Evolutionary conservation across 1,284 basidiomycete species (phyloP), one percentile per base, ranked within the genome.

Genomic region (Irpex lacteus): DNA sequence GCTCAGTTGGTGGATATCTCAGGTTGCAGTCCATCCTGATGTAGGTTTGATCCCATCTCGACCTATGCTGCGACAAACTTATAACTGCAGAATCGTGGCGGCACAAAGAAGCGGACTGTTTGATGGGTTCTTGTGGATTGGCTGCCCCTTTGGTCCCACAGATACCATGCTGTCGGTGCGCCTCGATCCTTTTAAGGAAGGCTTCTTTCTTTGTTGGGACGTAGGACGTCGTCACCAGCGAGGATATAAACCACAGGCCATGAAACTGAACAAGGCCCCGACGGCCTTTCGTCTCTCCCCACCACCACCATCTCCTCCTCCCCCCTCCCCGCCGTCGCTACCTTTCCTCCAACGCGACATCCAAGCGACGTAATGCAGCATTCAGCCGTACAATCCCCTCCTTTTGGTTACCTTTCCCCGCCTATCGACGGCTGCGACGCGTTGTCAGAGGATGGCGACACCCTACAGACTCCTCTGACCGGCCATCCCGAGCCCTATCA

Each of bases 71-170:
- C 32, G 32, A 34, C 32, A 34, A 34, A 34, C 32, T 34, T 34
- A 34, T 34, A 34, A 5, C 6, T 34, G 32, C 32, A 34, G 32
- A 34, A 34, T 34, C 5, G 5, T 34, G 64, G 59, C 64, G 65
- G 60, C 63, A 59, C 61, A 59, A 59, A 63, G 66, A 65, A 67
- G 65, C 66, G 63, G 66, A 63, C 65, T 65, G 65, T 63, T 65
- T 67, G 64, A 67, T 62, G 63, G 66, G 63, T 63, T 67, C 65
- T 67, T 63, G 65, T 83, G 86, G 86, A 85, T 84, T 82, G 87
- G 86, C 86, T 86, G 86, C 85, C 85, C 85, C 86, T 87, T 87
- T 85, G 85, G 87, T 86, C 87, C 85, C 86, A 86, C 85, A 86
- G 86, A 86, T 80, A 9, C 60, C 56, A 19, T 13, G 26, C 8